Base-by-base conservation (phyloP, 768 basidiomycete species). In the Lepiota venenata region DNA sequence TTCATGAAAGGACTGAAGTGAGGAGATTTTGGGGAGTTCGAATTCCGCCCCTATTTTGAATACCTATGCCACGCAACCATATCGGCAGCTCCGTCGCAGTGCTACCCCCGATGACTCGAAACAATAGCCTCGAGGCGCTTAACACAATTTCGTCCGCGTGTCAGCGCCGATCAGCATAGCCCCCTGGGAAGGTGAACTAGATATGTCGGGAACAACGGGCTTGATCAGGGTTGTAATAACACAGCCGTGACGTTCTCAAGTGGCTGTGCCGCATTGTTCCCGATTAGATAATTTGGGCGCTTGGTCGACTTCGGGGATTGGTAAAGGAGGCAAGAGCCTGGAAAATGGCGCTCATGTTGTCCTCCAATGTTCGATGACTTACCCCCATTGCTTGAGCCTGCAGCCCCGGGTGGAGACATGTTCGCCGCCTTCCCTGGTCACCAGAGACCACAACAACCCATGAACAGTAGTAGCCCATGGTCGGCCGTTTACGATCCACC, bases 351-450 rank as follows among this genome's bases (percentile, higher is more conserved):
- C 20, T 38, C 43, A 21, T 20, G 29, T 38, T 21, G 9, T 32
- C 10, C 9, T n/a, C 2, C 38, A n/a, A 36, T 45, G 37, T 45
- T 16, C 51, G 20, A 35, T 27, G 27, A 37, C 18, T 39, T 18
- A 50, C 38, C 46, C 36, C 46, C 46, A 18, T 35, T 47, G 18
- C 32, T 47, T 35, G 16, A 29, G 36, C 46, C 46, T 47, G 45
- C n/a, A 27, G 25, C 45, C 38, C 21, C 39, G 11, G 38, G 16
- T 29, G 42, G 27, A 1, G 51, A 45, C 27, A 14, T 52, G 20
- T 52, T 52, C 20, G 18, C 32, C 15, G 43, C 51, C 6, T 52
- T 52, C 35, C 51, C 51, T 52, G 51, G 43, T 3, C 43, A 52
- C 39, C 32, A 29, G 29, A 45, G 36, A 11, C 41, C 12, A 35